phyloP scores from a whole-genome alignment of 805 yeast genomes.

The Hanseniaspora valbyensis region DNA sequence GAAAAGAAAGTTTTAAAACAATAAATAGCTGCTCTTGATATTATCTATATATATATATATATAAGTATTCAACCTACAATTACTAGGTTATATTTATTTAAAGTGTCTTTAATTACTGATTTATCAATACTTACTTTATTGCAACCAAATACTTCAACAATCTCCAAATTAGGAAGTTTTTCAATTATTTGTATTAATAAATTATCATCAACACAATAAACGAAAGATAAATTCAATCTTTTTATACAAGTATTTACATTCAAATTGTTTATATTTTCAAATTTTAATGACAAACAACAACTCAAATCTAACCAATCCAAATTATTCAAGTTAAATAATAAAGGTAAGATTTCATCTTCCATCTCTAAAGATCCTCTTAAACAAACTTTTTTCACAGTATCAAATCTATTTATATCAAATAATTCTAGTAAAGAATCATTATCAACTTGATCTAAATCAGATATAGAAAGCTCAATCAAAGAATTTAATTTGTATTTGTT shows the following conservation, averaged over 20 bases:
- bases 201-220: slow-evolving; percentile 61
- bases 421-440: slow-evolving; percentile 53
- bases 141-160: slow-evolving; percentile 73
- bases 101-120: slow-evolving; percentile 42
- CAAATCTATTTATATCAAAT: slow-evolving; percentile 39
- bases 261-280: slow-evolving; percentile 41
- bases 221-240: slow-evolving; percentile 67
- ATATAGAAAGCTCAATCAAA: slow-evolving; percentile 49
- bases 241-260: slow-evolving; percentile 44
- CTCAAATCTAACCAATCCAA: slow-evolving; percentile 57
- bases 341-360: slow-evolving; percentile 50
- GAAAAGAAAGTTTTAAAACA: background rate
- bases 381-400: slow-evolving; percentile 49
- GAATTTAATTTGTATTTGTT: slow-evolving; percentile 38
- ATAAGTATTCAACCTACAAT: slow-evolving; percentile 30
- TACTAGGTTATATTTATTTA: slow-evolving; percentile 70
- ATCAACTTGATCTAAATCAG: slow-evolving; percentile 51
- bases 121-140: slow-evolving; percentile 52
- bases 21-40: no score
- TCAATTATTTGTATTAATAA: slow-evolving; percentile 47
- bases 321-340: slow-evolving; percentile 48
- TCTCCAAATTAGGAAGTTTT: slow-evolving; percentile 49
- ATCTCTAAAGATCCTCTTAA: slow-evolving; percentile 56
- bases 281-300: slow-evolving; percentile 55
- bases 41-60: background rate